Evolutionary conservation across 169 alveolate genomes (phyloP).

Genomic region (Cryptosporidium sp.): DNA sequence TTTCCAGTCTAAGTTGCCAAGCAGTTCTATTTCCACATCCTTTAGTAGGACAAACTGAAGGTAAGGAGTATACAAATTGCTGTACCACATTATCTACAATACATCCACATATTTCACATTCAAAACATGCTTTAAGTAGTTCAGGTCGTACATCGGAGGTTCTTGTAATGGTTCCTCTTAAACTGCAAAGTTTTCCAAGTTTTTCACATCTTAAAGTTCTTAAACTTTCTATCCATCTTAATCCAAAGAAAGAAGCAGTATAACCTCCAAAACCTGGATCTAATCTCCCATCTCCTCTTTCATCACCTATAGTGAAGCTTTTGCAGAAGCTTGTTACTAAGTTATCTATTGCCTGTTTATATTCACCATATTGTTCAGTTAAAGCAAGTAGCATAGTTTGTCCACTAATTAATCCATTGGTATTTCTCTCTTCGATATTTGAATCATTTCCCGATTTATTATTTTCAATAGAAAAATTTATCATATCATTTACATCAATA

Average conservation of each 20-base stretch:
- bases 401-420: slow-evolving; percentile 23
- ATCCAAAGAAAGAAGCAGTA: slow-evolving; percentile 58
- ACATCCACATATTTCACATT: slow-evolving; percentile 92
- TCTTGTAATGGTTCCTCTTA: slow-evolving; percentile 96
- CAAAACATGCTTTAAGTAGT: slow-evolving; percentile 91
- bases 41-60: slow-evolving; percentile 82
- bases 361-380: slow-evolving; percentile 66
- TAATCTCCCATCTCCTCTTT: slow-evolving; percentile 7
- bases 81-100: slow-evolving; percentile 91
- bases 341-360: slow-evolving; percentile 30
- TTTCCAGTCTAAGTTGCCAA: slow-evolving; percentile 91
- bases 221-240: slow-evolving; percentile 77
- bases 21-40: slow-evolving; percentile 76
- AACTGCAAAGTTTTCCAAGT: slow-evolving; percentile 92
- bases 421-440: neutral
- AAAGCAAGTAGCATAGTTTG: slow-evolving; percentile 30
- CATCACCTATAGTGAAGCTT: slow-evolving; percentile 28
- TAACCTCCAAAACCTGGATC: slow-evolving; percentile 3
- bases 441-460: neutral
- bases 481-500: slow-evolving; percentile 45
- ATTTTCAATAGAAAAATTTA: slow-evolving; percentile 4
- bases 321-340: slow-evolving; percentile 36
- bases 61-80: slow-evolving; percentile 93
- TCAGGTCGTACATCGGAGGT: slow-evolving; percentile 98
- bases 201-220: slow-evolving; percentile 84